Percentiles rank a stretch among this genome's conserved stretches.
These are phyloP conservation scores for Lecanicillium sp. DNA, from an alignment of 2,329 filamentous ascomycete species.

Conservation along the genomic window DNA sequence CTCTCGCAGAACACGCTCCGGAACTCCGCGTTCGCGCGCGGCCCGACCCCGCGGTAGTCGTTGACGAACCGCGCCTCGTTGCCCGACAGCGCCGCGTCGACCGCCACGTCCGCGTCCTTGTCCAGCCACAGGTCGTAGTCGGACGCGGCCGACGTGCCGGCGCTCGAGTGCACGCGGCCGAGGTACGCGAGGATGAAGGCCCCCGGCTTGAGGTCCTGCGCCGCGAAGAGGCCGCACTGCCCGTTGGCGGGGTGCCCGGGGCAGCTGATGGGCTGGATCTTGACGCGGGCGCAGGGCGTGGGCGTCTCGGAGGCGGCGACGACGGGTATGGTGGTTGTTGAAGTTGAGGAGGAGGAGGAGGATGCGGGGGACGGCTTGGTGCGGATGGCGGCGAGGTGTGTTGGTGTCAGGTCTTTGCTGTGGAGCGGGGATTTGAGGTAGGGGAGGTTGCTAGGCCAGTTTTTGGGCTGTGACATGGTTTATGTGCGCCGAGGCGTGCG, in stretches of 20 bases:
- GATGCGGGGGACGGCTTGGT: slow-evolving; percentile 20
- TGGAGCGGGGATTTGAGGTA: slow-evolving; percentile 48
- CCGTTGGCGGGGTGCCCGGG: slow-evolving; percentile 50
- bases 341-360: not conserved
- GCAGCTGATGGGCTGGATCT: slow-evolving; percentile 47
- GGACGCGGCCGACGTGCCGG: slow-evolving; percentile 24
- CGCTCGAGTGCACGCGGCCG: slow-evolving; percentile 47
- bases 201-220: slow-evolving; percentile 45
- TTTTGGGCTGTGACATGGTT: slow-evolving; percentile 43
- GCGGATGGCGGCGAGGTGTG: slow-evolving; percentile 36
- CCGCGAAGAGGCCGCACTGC: slow-evolving; percentile 56
- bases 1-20: slow-evolving; percentile 50
- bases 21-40: slow-evolving; percentile 53
- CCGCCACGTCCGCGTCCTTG: slow-evolving; percentile 48
- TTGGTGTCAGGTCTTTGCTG: slow-evolving; percentile 37
- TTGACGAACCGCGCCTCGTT: slow-evolving; percentile 64
- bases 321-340: slow-evolving; percentile 18
- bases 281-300: slow-evolving; percentile 44
- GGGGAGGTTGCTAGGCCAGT: slow-evolving; percentile 49
- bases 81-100: slow-evolving; percentile 52
- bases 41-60: slow-evolving; percentile 55
- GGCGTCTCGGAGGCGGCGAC: slow-evolving; percentile 27
- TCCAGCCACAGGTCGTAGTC: slow-evolving; percentile 63
- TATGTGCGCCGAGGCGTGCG: too few species aligned
- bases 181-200: slow-evolving; percentile 57